These are phyloP conservation scores for Chaetomium strumarium DNA, from an alignment of 2,329 filamentous ascomycete species.

Conservation along the genomic window DNA sequence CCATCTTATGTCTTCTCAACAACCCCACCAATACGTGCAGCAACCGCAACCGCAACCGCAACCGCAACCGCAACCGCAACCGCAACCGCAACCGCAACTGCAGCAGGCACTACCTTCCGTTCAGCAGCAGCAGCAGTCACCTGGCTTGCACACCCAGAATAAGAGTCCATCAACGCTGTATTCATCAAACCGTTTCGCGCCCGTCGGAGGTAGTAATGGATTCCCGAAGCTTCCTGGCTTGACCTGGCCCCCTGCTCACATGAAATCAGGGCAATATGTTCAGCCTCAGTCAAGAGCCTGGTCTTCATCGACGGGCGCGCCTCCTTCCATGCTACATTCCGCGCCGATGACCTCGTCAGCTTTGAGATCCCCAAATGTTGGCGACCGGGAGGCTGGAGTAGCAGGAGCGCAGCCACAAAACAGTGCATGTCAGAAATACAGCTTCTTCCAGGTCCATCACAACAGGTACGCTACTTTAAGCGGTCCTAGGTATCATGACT, in stretches of 20 bases:
- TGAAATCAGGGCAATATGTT: slow-evolving; percentile 33
- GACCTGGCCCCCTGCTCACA: slow-evolving; percentile 28
- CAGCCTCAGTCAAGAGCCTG: slow-evolving; percentile 31
- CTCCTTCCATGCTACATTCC: slow-evolving; percentile 14
- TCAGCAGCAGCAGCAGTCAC: slow-evolving; percentile 19
- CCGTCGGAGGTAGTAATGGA: slow-evolving; percentile 27
- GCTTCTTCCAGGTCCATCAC: slow-evolving; percentile 55
- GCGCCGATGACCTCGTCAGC: slow-evolving; percentile 26
- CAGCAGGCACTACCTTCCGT: slow-evolving; percentile 14
- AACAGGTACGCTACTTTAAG: slow-evolving; percentile 41
- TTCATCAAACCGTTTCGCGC: slow-evolving; percentile 26
- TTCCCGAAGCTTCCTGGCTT: slow-evolving; percentile 28
- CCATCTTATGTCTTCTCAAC: slow-evolving; percentile 13
- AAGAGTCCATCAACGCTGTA: slow-evolving; percentile 19
- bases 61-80: slow-evolving; percentile 4
- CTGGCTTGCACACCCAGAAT: slow-evolving; percentile 22
- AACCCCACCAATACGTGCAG: background rate
- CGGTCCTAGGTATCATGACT: background rate
- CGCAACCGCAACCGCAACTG: slow-evolving; percentile 6
- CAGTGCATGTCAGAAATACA: slow-evolving; percentile 47
- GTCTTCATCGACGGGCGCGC: slow-evolving; percentile 20
- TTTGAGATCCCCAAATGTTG: slow-evolving; percentile 19
- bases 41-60: background rate
- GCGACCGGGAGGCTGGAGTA: slow-evolving; percentile 14
- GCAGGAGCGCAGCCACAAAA: slow-evolving; percentile 26